Percentiles rank a stretch among this genome's conserved stretches.
Conservation (phyloP, 148 eudicot genomes). For the Rhododendron ovatum region DNA sequence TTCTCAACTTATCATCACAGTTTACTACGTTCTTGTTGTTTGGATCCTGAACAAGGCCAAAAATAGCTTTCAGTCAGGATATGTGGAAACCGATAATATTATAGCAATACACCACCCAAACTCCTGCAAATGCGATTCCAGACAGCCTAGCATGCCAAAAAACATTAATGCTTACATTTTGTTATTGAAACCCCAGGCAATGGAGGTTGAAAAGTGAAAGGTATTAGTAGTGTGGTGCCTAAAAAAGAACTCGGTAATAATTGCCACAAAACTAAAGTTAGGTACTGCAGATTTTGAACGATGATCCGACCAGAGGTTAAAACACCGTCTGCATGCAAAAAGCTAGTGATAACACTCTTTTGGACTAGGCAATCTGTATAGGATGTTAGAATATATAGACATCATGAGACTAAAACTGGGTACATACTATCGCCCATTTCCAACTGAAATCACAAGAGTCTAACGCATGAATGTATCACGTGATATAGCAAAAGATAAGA, state of each 20-base stretch:
- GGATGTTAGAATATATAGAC: background rate
- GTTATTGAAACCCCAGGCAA: background rate
- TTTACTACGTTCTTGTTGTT: conserved; percentile 61
- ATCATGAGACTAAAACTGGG: background rate
- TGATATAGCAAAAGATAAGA: background rate
- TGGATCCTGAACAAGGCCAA: conserved; percentile 57
- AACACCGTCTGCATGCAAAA: background rate
- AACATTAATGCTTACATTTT: background rate
- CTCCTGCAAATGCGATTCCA: background rate
- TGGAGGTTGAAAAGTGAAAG: background rate
- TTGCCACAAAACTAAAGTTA: background rate
- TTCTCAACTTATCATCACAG: conserved; percentile 88
- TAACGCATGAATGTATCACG: background rate
- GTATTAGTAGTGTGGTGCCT: background rate
- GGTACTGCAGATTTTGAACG: background rate
- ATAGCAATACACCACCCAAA: background rate
- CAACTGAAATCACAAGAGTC: background rate
- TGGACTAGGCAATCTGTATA: background rate
- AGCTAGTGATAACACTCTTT: background rate
- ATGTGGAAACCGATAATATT: background rate
- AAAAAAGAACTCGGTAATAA: background rate
- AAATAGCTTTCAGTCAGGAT: conserved; percentile 5
- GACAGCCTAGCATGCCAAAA: background rate
- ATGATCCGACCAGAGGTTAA: background rate
- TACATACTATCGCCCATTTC: background rate